Percentiles rank a stretch among this genome's conserved stretches.
These are phyloP conservation scores for Trichosporon asahii DNA, from an alignment of 1,284 basidiomycete genomes.

Conservation along the genomic window DNA sequence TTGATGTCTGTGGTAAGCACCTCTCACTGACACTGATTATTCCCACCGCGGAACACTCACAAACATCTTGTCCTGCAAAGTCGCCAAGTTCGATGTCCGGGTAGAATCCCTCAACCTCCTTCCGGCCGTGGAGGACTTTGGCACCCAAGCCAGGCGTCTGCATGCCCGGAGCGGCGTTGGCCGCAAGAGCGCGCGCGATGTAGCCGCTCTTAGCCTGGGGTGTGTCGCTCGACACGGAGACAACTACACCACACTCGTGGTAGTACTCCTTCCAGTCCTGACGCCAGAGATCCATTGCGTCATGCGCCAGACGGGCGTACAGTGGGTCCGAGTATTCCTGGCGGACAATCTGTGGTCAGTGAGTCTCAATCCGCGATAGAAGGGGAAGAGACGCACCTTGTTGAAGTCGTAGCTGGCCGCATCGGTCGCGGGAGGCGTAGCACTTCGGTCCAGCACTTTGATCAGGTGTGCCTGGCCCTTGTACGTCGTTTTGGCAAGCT, in stretches of 20 bases:
- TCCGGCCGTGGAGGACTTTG: not conserved
- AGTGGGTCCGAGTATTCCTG: conserved; percentile 32
- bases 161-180: conserved; percentile 23
- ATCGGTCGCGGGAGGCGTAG: conserved; percentile 21
- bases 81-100: conserved; percentile 9
- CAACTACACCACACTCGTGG: conserved; percentile 60
- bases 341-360: conserved; percentile 28
- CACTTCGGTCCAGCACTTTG: conserved; percentile 23
- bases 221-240: conserved; percentile 6
- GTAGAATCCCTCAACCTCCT: conserved; percentile 26
- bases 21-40: not conserved
- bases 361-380: not conserved
- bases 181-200: conserved; percentile 18
- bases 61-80: conserved; percentile 54
- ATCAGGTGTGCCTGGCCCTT: conserved; percentile 20
- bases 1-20: conserved; percentile 57
- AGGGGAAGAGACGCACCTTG: conserved; percentile 19
- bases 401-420: conserved; percentile 32
- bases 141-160: conserved; percentile 22
- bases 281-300: conserved; percentile 35
- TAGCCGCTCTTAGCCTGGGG: conserved; percentile 13
- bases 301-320: conserved; percentile 25
- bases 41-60: conserved; percentile 14
- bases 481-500: conserved; percentile 20
- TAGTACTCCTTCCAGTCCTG: conserved; percentile 66